Evolutionary conservation across 2,329 filamentous ascomycete species (phyloP).

Genomic region (Ciborinia camelliae): DNA sequence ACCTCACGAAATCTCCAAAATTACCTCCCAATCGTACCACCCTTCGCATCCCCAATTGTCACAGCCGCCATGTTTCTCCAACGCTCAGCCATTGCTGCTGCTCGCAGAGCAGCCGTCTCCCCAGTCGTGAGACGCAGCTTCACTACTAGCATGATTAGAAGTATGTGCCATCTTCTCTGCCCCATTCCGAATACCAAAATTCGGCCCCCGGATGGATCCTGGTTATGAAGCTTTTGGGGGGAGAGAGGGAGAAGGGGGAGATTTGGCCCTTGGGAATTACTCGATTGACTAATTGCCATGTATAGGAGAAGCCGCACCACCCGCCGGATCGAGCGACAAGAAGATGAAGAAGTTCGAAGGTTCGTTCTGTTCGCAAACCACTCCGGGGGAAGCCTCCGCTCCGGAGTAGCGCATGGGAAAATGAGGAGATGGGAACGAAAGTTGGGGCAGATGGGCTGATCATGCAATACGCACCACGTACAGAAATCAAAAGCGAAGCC

Average conservation of each 20-base stretch:
- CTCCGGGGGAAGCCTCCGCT: no score
- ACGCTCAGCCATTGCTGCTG: conserved; percentile 58
- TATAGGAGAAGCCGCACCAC: conserved; percentile 32
- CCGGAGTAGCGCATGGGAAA: not conserved
- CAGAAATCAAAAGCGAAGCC: conserved; percentile 78
- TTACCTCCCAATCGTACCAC: conserved; percentile 19
- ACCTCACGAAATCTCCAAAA: conserved; percentile 17
- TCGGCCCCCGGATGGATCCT: conserved; percentile 27
- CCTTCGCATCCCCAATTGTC: conserved; percentile 19
- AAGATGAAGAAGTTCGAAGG: conserved; percentile 39
- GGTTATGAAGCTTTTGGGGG: not conserved
- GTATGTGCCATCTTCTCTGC: conserved; percentile 45
- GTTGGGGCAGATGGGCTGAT: conserved; percentile 20
- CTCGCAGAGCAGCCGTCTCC: conserved; percentile 55
- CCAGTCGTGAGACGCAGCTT: conserved; percentile 58
- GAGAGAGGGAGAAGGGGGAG: not conserved
- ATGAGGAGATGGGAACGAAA: not conserved
- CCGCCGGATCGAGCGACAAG: conserved; percentile 25
- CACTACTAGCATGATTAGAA: conserved; percentile 57
- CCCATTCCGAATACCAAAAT: conserved; percentile 22
- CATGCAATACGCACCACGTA: conserved; percentile 18
- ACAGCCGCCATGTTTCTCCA: conserved; percentile 57
- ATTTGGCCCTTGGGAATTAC: no score
- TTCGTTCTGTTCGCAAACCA: conserved; percentile 21
- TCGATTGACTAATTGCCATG: not conserved